Evolutionary conservation across 2,329 filamentous ascomycete species (phyloP), one percentile per base, ranked within the genome.

Genomic region (Amauroascus verrucosus): DNA sequence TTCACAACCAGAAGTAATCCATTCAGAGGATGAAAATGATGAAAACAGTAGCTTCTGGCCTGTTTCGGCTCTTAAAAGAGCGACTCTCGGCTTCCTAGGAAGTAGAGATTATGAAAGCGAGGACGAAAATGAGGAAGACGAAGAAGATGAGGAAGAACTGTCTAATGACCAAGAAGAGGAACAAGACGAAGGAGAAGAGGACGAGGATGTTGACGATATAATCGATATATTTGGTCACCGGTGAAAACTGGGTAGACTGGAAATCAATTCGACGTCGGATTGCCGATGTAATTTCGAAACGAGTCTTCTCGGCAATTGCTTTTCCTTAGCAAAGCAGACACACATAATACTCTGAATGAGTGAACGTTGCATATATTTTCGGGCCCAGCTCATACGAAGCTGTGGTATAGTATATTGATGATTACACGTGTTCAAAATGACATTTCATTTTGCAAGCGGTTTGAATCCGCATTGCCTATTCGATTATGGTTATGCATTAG

Each of bases 211-310:
- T 40, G 75, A 77, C 53, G 74, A 78, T 61, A 61, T 65, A 30
- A 76, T 77, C 60, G 72, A 75, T 54, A 69, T 79, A 54, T 75
- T 77, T 60, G 77, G 77, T 9, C 77, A 80, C 65, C 69, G 73
- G 57, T 78, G 63, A 71, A 54, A 30, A 6, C 20, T 16, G n/a
- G n/a, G 9, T 38, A 41, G 4, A 13, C 30, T 13, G 18, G 18
- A 48, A 26, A 13, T 11, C 16, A 33, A 47, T 41, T 28, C 22
- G 11, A 38, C 16, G 28, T 4, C n/a, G 20, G 16, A 13, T 16
- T 11, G 13, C 32, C 14, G 32, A 13, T 35, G n/a, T n/a, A n/a
- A 14, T 11, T 3, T 35, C 11, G 8, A 13, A 14, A 13, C 5
- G 4, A 3, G 6, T 20, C 3, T 40, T 40, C 3, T 40, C 14